Evolutionary conservation across 768 basidiomycete genomes (phyloP), one percentile per base, ranked within the genome.

Genomic region (Auriscalpium microsporum): DNA sequence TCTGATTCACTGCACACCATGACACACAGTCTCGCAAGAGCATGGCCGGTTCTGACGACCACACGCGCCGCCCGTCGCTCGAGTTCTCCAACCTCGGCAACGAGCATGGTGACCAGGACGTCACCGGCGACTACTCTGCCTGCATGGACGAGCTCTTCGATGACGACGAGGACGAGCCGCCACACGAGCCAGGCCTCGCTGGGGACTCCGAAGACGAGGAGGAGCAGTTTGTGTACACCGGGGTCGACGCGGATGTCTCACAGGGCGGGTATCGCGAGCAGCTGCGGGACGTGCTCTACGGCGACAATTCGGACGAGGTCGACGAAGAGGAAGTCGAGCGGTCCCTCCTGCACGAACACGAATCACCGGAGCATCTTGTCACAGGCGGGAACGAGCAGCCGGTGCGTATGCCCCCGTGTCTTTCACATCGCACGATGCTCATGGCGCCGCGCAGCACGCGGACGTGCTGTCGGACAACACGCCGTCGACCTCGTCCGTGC

Each of bases 261-360:
- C 69, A 75, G 14, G 72, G 73, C 38, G 79, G 76, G 51, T 94
- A 94, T 66, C 73, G 71, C 10, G 80, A 84, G 56, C 85, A 81
- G 61, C 69, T 94, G 50, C 76, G 82, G 46, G 87, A 90, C 50
- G 83, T 87, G 21, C 75, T 93, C 38, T 89, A 83, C 16, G 76
- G 82, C 46, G 87, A 90, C 50, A 82, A 87, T 23, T 93, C 38
- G 89, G 83, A 16, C 72, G 86, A 87, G 10, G 74, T 78, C 54
- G 76, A 73, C 40, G 76, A 77, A 38, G 77, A 81, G 47, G 72
- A 74, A 36, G 73, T 69, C n/a, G 74, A 75, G 56, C 69, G 61
- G 21, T 75, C 77, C 19, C 68, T 81, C 36, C 57, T 76, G 14
- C 69, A 74, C 37, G 75, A 73, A 13, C 8, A 8, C 7, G 35